These are phyloP conservation scores for Penicillium cataractarum DNA, from an alignment of 495 filamentous ascomycete species.

Conservation along the genomic window DNA sequence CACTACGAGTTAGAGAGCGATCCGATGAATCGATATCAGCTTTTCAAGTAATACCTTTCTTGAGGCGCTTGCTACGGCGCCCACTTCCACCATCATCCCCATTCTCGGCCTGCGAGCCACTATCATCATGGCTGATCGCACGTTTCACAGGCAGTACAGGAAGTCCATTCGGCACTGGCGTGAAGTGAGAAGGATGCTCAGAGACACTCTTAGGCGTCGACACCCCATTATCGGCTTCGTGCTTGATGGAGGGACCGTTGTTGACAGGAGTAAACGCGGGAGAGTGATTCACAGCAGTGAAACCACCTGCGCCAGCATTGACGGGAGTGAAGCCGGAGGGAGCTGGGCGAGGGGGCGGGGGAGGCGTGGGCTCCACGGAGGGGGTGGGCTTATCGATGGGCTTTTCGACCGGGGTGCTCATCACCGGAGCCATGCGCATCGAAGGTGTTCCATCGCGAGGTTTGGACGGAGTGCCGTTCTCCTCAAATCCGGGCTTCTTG, in stretches of 20 bases:
- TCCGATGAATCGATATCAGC: conserved; percentile 18
- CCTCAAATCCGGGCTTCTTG: conserved; percentile 65
- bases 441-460: conserved; percentile 70
- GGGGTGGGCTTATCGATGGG: conserved; percentile 43
- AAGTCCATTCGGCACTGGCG: conserved; percentile 60
- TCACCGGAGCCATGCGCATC: conserved; percentile 66
- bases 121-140: conserved; percentile 82
- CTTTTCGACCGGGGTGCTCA: conserved; percentile 65
- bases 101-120: conserved; percentile 60
- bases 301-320: conserved; percentile 64
- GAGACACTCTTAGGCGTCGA: conserved; percentile 45
- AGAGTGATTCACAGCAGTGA: conserved; percentile 73
- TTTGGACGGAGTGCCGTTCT: conserved; percentile 66
- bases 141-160: conserved; percentile 71
- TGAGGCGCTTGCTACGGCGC: conserved; percentile 87
- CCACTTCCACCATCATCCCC: conserved; percentile 70
- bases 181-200: conserved; percentile 42
- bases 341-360: conserved; percentile 44
- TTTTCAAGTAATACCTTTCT: conserved; percentile 71
- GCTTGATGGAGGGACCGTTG: conserved; percentile 50
- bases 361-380: conserved; percentile 54
- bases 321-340: conserved; percentile 81
- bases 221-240: conserved; percentile 52
- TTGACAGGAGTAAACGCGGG: conserved; percentile 60
- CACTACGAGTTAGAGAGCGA: conserved; percentile 1